These are phyloP conservation scores for Theileria orientalis DNA, from an alignment of 169 alveolate genomes.

Conservation along the genomic window DNA sequence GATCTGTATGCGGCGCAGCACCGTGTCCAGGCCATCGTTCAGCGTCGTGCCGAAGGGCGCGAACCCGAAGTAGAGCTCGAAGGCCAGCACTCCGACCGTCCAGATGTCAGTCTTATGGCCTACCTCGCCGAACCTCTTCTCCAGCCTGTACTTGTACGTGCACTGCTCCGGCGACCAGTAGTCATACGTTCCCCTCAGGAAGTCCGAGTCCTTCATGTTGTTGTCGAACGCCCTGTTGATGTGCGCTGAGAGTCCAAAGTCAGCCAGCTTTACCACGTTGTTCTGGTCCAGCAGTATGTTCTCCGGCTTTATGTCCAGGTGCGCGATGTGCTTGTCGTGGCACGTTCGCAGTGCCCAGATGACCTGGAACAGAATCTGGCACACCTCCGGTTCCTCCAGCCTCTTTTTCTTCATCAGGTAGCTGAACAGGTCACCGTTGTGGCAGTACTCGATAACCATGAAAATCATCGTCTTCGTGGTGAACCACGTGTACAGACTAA, in stretches of 20 bases:
- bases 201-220: conserved; percentile 41
- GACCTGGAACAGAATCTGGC: conserved; percentile 76
- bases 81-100: conserved; percentile 81
- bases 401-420: conserved; percentile 68
- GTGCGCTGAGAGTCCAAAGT: conserved; percentile 84
- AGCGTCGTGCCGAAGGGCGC: conserved; percentile 79
- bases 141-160: conserved; percentile 67
- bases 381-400: conserved; percentile 70
- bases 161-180: conserved; percentile 83
- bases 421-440: conserved; percentile 76
- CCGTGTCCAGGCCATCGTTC: conserved; percentile 63
- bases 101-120: conserved; percentile 82
- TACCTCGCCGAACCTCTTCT: conserved; percentile 72
- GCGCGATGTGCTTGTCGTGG: conserved; percentile 85
- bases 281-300: conserved; percentile 80
- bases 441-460: conserved; percentile 83
- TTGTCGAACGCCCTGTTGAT: conserved; percentile 58
- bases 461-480: conserved; percentile 76
- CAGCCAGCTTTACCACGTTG: conserved; percentile 77
- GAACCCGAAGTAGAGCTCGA: conserved; percentile 75
- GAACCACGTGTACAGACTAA: conserved; percentile 81
- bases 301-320: conserved; percentile 82
- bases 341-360: conserved; percentile 85
- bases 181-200: conserved; percentile 66
- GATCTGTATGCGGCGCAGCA: conserved; percentile 69